A percentile compares a stretch with the other conserved stretches of the same genome.
phyloP scores from a whole-genome alignment of 768 basidiomycete genomes.

The Nidularia pulvinata region DNA sequence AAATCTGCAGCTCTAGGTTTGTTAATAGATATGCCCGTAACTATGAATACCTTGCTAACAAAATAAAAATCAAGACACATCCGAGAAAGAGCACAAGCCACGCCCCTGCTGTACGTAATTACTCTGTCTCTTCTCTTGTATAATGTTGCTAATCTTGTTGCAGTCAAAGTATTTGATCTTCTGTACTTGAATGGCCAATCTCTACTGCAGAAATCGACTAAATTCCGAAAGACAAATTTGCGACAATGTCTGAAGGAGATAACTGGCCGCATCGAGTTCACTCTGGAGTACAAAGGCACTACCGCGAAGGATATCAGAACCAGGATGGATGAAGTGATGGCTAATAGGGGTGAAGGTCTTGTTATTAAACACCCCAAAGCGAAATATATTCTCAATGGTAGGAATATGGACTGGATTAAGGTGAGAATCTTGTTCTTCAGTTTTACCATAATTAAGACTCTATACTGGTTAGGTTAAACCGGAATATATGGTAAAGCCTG shows the following conservation, averaged over 20 bases:
- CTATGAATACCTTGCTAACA: neutral
- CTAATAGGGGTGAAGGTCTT: slow-evolving; percentile 86
- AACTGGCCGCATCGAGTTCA: slow-evolving; percentile 81
- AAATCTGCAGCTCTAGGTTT: slow-evolving; percentile 90
- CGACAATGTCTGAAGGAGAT: slow-evolving; percentile 65
- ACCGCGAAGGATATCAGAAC: slow-evolving; percentile 80
- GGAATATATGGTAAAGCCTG: slow-evolving; percentile 72
- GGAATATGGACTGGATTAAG: slow-evolving; percentile 95
- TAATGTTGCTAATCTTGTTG: neutral
- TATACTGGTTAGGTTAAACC: slow-evolving; percentile 62
- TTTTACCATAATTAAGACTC: neutral
- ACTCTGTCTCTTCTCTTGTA: neutral
- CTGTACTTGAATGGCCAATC: slow-evolving; percentile 86
- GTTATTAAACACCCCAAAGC: slow-evolving; percentile 87
- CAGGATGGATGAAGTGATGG: slow-evolving; percentile 84
- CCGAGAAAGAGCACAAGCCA: slow-evolving; percentile 69
- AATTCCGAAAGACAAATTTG: slow-evolving; percentile 80
- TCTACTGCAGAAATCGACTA: slow-evolving; percentile 68
- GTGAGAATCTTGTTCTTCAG: slow-evolving; percentile 26
- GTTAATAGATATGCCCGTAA: slow-evolving; percentile 8
- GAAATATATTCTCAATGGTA: slow-evolving; percentile 82
- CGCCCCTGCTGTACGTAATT: slow-evolving; percentile 84
- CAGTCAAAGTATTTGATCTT: slow-evolving; percentile 97
- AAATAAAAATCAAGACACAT: slow-evolving; percentile 50
- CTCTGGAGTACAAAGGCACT: slow-evolving; percentile 68